Evolutionary conservation across 371 early-diverging fungal genomes (phyloP).

Genomic region (Apophysomyces variabilis): DNA sequence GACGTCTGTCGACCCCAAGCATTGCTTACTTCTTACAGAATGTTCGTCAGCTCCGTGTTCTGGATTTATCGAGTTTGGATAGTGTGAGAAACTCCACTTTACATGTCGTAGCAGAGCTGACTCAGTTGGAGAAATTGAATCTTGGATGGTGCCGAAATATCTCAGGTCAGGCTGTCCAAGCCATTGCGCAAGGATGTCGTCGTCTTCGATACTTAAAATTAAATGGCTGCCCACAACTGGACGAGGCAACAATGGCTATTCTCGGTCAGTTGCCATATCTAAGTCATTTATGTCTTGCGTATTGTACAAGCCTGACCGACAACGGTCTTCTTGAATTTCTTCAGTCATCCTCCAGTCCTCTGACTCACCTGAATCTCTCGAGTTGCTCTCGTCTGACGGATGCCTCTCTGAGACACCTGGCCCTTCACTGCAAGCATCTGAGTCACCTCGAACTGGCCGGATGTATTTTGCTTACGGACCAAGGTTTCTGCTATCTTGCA

Average conservation of each 20-base stretch:
- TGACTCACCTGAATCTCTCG: slow-evolving; percentile 56
- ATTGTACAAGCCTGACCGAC: slow-evolving; percentile 54
- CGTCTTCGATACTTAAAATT: slow-evolving; percentile 45
- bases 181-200: slow-evolving; percentile 41
- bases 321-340: slow-evolving; percentile 41
- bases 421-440: slow-evolving; percentile 34
- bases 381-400: slow-evolving; percentile 53
- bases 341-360: slow-evolving; percentile 7
- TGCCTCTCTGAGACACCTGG: slow-evolving; percentile 41
- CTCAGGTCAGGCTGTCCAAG: slow-evolving; percentile 47
- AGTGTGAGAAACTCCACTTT: slow-evolving; percentile 53
- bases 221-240: slow-evolving; percentile 55
- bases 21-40: slow-evolving; percentile 47
- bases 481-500: slow-evolving; percentile 48
- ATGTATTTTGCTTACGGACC: slow-evolving; percentile 52
- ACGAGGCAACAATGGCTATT: slow-evolving; percentile 43
- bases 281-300: slow-evolving; percentile 50
- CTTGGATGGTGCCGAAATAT: slow-evolving; percentile 62
- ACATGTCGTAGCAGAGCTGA: slow-evolving; percentile 36
- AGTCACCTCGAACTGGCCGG: slow-evolving; percentile 58
- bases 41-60: slow-evolving; percentile 33
- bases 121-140: slow-evolving; percentile 47
- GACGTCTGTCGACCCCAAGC: slow-evolving; percentile 51
- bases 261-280: slow-evolving; percentile 49
- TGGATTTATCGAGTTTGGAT: slow-evolving; percentile 56